Evolutionary conservation across 768 basidiomycete species (phyloP).

Genomic region (Coprinopsis strossmayeri): DNA sequence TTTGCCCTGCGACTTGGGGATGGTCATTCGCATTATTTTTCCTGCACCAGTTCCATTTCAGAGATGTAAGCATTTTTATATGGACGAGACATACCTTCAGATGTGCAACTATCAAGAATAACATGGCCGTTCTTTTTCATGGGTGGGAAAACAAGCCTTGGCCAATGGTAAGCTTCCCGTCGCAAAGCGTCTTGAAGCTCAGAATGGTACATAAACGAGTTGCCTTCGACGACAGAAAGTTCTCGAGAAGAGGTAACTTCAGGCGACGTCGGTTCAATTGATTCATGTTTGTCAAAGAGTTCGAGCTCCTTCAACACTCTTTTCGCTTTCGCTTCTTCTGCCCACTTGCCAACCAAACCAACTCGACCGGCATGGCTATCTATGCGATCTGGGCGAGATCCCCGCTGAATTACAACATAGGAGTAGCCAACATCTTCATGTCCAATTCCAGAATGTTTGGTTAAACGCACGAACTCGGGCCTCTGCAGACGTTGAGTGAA

Average conservation of each 20-base stretch:
- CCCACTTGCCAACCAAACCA: constrained; percentile 46
- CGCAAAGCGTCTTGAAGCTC: constrained; percentile 52
- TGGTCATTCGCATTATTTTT: constrained; percentile 85
- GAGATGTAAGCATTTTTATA: constrained; percentile 4
- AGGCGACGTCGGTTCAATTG: constrained; percentile 8
- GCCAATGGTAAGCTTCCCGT: constrained; percentile 80
- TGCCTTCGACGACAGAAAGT: no score
- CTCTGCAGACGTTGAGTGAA: constrained; percentile 87
- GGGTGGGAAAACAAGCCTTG: constrained; percentile 88
- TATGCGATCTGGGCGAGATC: constrained; percentile 48
- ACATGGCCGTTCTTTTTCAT: constrained; percentile 89
- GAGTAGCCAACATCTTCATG: constrained; percentile 88
- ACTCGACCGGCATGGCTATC: constrained; percentile 40
- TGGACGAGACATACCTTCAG: constrained; percentile 53
- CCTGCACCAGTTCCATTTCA: constrained; percentile 35
- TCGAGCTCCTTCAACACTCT: constrained; percentile 32
- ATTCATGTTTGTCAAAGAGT: constrained; percentile 28
- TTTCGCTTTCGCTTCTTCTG: constrained; percentile 24
- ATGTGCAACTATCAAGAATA: constrained; percentile 82
- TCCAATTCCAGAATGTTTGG: constrained; percentile 80
- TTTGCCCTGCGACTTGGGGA: constrained; percentile 93
- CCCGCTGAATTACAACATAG: constrained; percentile 84
- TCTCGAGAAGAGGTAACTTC: no score
- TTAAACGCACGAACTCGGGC: constrained; percentile 77
- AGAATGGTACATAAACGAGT: no score